phyloP scores from a whole-genome alignment of 2,329 filamentous ascomycete species.

The Amauroascus verrucosus region DNA sequence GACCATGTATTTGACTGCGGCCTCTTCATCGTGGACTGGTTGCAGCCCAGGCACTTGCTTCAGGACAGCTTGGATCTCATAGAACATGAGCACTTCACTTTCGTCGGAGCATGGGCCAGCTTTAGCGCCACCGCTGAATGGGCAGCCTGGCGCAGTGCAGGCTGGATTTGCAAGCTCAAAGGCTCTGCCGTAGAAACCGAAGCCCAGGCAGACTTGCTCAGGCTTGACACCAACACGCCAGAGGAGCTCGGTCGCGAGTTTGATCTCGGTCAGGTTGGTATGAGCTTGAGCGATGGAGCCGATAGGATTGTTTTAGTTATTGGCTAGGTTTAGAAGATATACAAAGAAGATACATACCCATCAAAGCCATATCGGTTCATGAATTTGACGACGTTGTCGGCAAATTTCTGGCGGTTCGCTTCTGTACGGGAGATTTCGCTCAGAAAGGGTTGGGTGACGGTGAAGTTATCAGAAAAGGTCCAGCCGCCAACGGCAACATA shows the following conservation, averaged over 20 bases:
- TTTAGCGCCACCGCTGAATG: constrained; percentile 18
- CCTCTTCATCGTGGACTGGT: constrained; percentile 3
- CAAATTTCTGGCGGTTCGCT: constrained; percentile 1
- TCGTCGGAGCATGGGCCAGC: constrained; percentile 24
- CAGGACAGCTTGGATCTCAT: constrained; percentile 27
- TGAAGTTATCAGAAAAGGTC: constrained; percentile 11
- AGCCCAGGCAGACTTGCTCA: constrained; percentile 28
- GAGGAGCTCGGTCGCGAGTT: constrained; percentile 17
- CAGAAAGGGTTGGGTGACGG: constrained; percentile 13
- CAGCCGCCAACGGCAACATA: constrained; percentile 36
- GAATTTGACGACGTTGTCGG: background rate
- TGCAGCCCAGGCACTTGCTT: background rate
- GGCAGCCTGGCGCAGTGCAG: constrained; percentile 20
- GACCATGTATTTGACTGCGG: constrained; percentile 7
- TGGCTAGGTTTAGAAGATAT: too few species aligned
- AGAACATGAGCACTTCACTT: constrained; percentile 21
- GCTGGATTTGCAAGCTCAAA: constrained; percentile 27
- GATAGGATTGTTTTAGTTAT: background rate
- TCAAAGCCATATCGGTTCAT: constrained; percentile 12
- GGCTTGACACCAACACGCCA: constrained; percentile 23
- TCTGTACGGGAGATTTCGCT: constrained; percentile 18
- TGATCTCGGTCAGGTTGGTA: constrained; percentile 26
- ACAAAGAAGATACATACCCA: too few species aligned
- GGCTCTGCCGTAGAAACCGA: constrained; percentile 41
- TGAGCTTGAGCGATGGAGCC: constrained; percentile 24